Base-by-base conservation (phyloP, 2,329 filamentous ascomycete genomes). In the Chrysoporthe puriensis region DNA sequence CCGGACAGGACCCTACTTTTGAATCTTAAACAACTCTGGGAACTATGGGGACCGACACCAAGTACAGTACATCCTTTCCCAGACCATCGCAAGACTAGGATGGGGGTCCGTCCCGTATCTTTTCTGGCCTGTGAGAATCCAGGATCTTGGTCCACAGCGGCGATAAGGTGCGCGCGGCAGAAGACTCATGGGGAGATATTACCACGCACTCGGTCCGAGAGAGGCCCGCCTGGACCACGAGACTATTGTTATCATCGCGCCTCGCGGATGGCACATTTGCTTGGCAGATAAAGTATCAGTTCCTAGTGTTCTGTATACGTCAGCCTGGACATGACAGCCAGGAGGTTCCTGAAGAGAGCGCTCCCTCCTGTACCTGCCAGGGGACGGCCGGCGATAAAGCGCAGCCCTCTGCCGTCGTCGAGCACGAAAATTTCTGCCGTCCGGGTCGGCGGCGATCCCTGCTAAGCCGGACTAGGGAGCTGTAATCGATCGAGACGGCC, bases 1-100 rank as follows among this genome's bases (percentile, higher is more conserved):
- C 50, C 48, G 66, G 59, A 68, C 26, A 32, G 58, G 42, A 36
- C 52, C 21, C 52, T 62, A 54, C 57, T 62, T 66, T 66, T 66
- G 62, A 68, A 68, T 58, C 63, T 26, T 26, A 26, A 59, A 62
- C 16, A 60, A n/a, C 56, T 59, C 48, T 32, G 44, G 26, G 48
- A 61, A 54, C 18, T 48, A 62, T 50, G 44, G 32, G 50, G 26
- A 40, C 26, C 21, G n/a, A 16, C 43, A 50, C 26, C 42, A 52
- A 16, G 50, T 54, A 54, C 50, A 54, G 50, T 54, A 54, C 50
- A 54, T 54, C 1, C 32, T 54, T 21, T 54, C 61, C n/a, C 36
- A 21, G 13, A 50, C 44, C 16, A 14, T 36, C 34, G 16, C 43
- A 62, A 21, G 58, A 26, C 57, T 18, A 50, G 59, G 65, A 62